phyloP scores from a whole-genome alignment of 1,284 basidiomycete genomes.

The Cutaneotrichosporon dermatis region DNA sequence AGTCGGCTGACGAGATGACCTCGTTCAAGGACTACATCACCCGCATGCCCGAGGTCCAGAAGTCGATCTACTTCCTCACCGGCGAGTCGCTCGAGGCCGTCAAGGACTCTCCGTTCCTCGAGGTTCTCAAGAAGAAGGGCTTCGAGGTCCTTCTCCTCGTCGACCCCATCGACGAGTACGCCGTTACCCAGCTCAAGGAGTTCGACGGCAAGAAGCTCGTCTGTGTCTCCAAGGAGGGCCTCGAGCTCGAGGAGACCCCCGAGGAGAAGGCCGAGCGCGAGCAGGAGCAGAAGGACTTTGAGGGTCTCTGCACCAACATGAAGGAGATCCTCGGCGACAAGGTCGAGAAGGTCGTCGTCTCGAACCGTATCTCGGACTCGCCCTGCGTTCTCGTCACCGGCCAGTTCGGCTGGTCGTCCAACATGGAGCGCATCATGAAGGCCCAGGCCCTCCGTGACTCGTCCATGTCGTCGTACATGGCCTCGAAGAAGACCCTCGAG shows the following conservation, averaged over 20 bases:
- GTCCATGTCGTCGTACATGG: constrained; percentile 99
- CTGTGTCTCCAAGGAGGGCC: constrained; percentile 98
- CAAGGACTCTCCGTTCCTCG: constrained; percentile 96
- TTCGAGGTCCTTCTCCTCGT: constrained; percentile 97
- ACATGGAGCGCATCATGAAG: constrained; percentile 99
- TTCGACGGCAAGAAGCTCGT: constrained; percentile 98
- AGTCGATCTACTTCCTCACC: constrained; percentile 99
- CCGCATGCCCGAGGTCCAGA: constrained; percentile 98
- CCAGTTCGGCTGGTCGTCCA: constrained; percentile 98
- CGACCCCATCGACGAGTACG: constrained; percentile 98
- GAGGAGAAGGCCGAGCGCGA: constrained; percentile 94
- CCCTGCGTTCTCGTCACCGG: constrained; percentile 96
- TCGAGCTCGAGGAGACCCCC: constrained; percentile 98
- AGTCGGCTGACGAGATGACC: constrained; percentile 84
- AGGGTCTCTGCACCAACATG: constrained; percentile 87
- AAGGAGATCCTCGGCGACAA: constrained; percentile 97
- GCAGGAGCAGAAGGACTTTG: constrained; percentile 77
- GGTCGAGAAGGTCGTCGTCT: constrained; percentile 98
- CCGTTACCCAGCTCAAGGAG: constrained; percentile 97
- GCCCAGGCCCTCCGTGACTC: constrained; percentile 97
- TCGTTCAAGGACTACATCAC: constrained; percentile 99
- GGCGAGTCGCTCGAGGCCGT: constrained; percentile 92
- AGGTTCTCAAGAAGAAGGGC: constrained; percentile 99
- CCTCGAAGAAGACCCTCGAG: constrained; percentile 98
- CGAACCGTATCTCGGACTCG: constrained; percentile 95